Evolutionary conservation across 208 protist genomes (phyloP).

Genomic region (Blastocrithidia nonstop): DNA sequence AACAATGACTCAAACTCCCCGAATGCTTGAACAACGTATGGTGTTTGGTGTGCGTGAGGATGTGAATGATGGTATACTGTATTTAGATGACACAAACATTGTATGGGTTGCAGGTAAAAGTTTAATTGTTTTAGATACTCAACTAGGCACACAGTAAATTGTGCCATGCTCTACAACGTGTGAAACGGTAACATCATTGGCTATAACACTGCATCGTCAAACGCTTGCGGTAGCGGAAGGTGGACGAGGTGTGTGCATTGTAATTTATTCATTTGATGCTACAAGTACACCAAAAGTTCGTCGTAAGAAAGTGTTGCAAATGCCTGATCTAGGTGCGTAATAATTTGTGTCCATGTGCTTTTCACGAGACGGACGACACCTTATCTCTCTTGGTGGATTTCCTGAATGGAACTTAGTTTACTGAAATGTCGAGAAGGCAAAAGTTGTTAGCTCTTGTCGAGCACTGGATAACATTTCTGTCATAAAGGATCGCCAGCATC

Average conservation of each 20-base stretch:
- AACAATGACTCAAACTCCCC: constrained; percentile 32
- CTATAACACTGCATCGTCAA: constrained; percentile 80
- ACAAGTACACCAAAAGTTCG: constrained; percentile 56
- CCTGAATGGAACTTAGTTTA: constrained; percentile 89
- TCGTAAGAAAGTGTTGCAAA: constrained; percentile 66
- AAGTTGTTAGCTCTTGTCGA: constrained; percentile 49
- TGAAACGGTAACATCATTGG: constrained; percentile 83
- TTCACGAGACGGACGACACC: constrained; percentile 75
- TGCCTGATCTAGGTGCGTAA: constrained; percentile 64
- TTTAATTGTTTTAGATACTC: constrained; percentile 85
- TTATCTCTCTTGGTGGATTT: constrained; percentile 77
- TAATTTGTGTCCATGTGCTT: constrained; percentile 86
- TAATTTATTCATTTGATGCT: constrained; percentile 86
- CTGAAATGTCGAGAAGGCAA: constrained; percentile 86
- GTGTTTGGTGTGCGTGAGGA: constrained; percentile 88
- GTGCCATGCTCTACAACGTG: constrained; percentile 72
- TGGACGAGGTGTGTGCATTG: constrained; percentile 57
- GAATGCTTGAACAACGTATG: constrained; percentile 79
- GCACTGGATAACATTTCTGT: constrained; percentile 30
- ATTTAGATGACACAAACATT: constrained; percentile 86
- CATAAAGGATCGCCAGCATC: constrained; percentile 24
- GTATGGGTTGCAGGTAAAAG: constrained; percentile 87
- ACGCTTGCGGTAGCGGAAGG: constrained; percentile 89
- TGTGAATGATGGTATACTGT: constrained; percentile 86
- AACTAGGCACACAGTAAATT: constrained; percentile 84